These are phyloP conservation scores for Melaleuca quinquenervia DNA, from an alignment of 345 rosid species.

Conservation along the genomic window DNA sequence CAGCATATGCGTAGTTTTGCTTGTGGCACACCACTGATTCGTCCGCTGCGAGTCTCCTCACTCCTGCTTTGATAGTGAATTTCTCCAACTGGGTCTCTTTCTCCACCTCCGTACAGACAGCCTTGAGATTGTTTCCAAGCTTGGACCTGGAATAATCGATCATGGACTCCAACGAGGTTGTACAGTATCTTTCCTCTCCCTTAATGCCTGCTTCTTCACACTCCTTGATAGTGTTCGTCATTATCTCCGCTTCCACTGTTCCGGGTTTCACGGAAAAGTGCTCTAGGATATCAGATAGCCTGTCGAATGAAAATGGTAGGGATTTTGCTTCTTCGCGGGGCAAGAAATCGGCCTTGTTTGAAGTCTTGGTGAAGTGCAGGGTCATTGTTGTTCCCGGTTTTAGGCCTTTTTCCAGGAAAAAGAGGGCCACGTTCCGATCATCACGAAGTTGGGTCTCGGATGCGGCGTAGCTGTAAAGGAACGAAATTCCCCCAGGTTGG, in stretches of 20 bases:
- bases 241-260: conserved; percentile 52
- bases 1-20: conserved; percentile 64
- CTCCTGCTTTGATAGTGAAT: conserved; percentile 27
- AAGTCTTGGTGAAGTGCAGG: conserved; percentile 38
- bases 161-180: conserved; percentile 82
- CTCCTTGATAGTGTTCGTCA: conserved; percentile 52
- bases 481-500: conserved; percentile 28
- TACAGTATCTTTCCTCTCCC: conserved; percentile 75
- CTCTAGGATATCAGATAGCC: conserved; percentile 37
- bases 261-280: conserved; percentile 42
- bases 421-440: conserved; percentile 46
- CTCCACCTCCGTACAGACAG: conserved; percentile 55
- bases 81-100: conserved; percentile 27
- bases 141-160: conserved; percentile 56
- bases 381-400: conserved; percentile 40
- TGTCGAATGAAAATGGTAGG: conserved; percentile 58
- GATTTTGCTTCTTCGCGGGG: conserved; percentile 52
- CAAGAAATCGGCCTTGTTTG: conserved; percentile 40
- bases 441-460: conserved; percentile 53
- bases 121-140: conserved; percentile 47
- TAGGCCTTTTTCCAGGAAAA: conserved; percentile 81
- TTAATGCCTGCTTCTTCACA: conserved; percentile 52
- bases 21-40: conserved; percentile 67
- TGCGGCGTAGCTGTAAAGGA: conserved; percentile 27
- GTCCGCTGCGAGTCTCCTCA: conserved; percentile 20